Conservation (phyloP, 768 basidiomycete species). For the Boletus eberwhitei region DNA sequence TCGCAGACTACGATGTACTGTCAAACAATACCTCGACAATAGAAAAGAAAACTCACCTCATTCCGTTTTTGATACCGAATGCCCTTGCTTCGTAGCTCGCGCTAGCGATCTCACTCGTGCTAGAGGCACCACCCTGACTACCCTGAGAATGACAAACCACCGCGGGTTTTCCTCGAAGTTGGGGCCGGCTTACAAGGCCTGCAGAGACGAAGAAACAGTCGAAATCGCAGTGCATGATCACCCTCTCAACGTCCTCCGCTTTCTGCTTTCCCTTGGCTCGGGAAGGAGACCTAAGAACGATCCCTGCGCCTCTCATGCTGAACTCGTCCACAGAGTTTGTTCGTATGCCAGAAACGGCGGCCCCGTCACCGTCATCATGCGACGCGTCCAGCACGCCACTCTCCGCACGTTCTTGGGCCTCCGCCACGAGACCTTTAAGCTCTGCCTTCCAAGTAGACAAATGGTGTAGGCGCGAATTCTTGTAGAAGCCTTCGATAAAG, state of each 20-base stretch:
- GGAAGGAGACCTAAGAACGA: conserved; percentile 47
- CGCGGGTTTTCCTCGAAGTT: conserved; percentile 82
- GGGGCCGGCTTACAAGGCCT: conserved; percentile 75
- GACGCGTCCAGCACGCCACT: conserved; percentile 20
- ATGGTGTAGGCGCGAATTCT: conserved; percentile 90
- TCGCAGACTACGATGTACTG: conserved; percentile 51
- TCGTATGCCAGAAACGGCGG: background rate
- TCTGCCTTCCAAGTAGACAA: conserved; percentile 92
- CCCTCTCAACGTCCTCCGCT: conserved; percentile 47
- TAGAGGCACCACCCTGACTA: conserved; percentile 62
- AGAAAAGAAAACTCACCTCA: conserved; percentile 60
- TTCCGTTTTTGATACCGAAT: conserved; percentile 89
- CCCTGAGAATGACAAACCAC: conserved; percentile 96
- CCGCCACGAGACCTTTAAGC: conserved; percentile 70
- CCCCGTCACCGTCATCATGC: background rate
- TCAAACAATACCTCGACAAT: background rate
- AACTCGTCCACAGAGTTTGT: conserved; percentile 24
- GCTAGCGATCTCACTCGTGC: conserved; percentile 94
- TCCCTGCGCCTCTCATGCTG: conserved; percentile 53
- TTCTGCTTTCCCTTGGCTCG: conserved; percentile 52
- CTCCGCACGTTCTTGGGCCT: conserved; percentile 75
- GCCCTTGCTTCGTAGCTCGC: conserved; percentile 90
- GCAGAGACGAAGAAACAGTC: conserved; percentile 97
- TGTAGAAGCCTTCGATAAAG: conserved; percentile 83
- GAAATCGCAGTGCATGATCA: conserved; percentile 93